Evolutionary conservation across 768 basidiomycete genomes (phyloP), one percentile per base, ranked within the genome.

Genomic region (Mycena polygramma): DNA sequence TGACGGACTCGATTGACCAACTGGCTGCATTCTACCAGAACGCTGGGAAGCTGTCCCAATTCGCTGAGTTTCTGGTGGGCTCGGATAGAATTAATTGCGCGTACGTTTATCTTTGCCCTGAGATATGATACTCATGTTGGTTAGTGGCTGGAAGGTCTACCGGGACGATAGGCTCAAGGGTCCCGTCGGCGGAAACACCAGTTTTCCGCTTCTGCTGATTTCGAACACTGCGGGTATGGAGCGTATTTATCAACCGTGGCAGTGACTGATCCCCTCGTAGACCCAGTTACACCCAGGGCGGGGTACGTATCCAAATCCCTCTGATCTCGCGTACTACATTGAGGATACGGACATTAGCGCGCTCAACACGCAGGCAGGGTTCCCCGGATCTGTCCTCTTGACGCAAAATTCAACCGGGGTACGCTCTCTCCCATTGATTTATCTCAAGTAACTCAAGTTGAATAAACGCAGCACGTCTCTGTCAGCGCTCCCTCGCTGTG

Each of bases 131-230:
- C n/a, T n/a, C n/a, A n/a, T n/a, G n/a, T n/a, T n/a, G n/a, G n/a
- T n/a, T 2, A 72, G 66, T 13, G 75, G 74, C 10, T 65, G 76
- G 66, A 49, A 66, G 45, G 46, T 73, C n/a, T 66, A 69, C 60
- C 46, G 58, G n/a, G 43, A 54, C 13, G 69, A 57, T 9, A 60
- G 71, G 4, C 58, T 73, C 43, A 15, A 4, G 14, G 64, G 64
- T 57, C 69, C 73, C 0, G 66, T 74, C 30, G 46, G 54, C 20
- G 74, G 30, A 41, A 74, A 76, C 52, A 77, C 76, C 20, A 75
- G 72, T 66, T 71, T 69, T 61, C 76, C 76, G 19, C 22, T 77
- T 17, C 74, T 77, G 24, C 26, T 77, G 48, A 77, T 77, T 37
- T 73, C 74, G n/a, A 77, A 75, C 54, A 77, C 76, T 0, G 69